Conservation (phyloP, 2,329 filamentous ascomycete genomes). For the Chaetomium sp. region DNA sequence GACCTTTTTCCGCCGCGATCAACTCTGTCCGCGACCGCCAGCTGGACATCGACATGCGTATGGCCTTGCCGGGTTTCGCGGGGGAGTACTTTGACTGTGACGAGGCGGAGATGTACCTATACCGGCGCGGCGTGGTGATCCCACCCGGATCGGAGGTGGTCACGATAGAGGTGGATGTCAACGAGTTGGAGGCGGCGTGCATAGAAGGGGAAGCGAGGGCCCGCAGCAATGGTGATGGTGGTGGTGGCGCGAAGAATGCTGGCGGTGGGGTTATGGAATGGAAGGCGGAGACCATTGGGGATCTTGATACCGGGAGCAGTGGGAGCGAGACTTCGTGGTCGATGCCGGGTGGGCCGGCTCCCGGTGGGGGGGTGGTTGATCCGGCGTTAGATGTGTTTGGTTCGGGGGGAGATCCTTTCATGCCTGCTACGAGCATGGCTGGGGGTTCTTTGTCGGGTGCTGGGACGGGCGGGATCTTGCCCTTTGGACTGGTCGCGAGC, state of each 20-base stretch:
- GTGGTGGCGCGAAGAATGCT: background rate
- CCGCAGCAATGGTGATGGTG: background rate
- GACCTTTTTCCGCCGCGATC: constrained; percentile 40
- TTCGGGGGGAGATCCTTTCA: background rate
- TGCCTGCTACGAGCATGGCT: background rate
- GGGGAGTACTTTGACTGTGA: constrained; percentile 72
- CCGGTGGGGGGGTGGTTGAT: background rate
- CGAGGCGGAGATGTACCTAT: constrained; percentile 70
- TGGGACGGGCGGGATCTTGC: background rate
- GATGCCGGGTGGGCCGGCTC: background rate
- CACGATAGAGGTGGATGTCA: constrained; percentile 48
- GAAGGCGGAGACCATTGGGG: background rate
- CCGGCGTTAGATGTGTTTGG: background rate
- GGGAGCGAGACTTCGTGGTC: too few relatives aligned
- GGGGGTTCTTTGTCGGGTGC: background rate
- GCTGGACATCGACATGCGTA: constrained; percentile 43
- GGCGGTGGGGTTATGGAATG: background rate
- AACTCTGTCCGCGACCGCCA: constrained; percentile 36
- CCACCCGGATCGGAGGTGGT: constrained; percentile 55
- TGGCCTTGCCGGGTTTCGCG: constrained; percentile 55
- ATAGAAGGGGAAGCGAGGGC: background rate
- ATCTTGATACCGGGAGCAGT: background rate
- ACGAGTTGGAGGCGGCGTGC: constrained; percentile 29
- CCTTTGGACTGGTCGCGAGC: background rate
- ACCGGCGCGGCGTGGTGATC: constrained; percentile 55